Conservation (phyloP, 768 basidiomycete genomes). For the Leccinum incarnatum region DNA sequence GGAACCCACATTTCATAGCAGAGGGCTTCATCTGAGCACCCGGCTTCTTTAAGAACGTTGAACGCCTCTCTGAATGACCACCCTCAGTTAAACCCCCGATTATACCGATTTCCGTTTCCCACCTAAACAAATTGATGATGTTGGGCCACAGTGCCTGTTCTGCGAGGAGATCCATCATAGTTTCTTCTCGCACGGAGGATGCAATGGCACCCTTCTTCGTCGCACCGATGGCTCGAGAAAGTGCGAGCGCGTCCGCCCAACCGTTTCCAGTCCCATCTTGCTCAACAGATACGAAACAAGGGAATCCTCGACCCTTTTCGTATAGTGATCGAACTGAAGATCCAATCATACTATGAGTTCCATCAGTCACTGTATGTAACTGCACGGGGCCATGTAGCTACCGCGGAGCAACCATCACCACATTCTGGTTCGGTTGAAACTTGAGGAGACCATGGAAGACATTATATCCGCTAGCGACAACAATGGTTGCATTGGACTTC, state of each 20-base stretch:
- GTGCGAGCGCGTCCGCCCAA: conserved; percentile 45
- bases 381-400: neutral
- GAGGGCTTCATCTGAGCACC: conserved; percentile 63
- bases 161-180: conserved; percentile 63
- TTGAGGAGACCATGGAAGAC: conserved; percentile 59
- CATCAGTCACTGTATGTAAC: neutral
- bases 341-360: conserved; percentile 54
- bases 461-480: conserved; percentile 65
- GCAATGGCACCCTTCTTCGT: conserved; percentile 63
- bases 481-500: conserved; percentile 47
- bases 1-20: conserved; percentile 58
- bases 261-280: conserved; percentile 56
- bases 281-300: conserved; percentile 63
- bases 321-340: conserved; percentile 62
- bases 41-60: conserved; percentile 58
- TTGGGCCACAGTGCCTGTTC: conserved; percentile 69
- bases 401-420: conserved; percentile 69
- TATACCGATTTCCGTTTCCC: neutral
- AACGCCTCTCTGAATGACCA: conserved; percentile 52
- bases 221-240: conserved; percentile 58
- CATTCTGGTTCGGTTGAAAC: conserved; percentile 52
- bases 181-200: conserved; percentile 61
- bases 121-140: conserved; percentile 62
- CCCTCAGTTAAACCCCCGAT: neutral
- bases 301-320: conserved; percentile 58